Percentiles rank a stretch among this genome's conserved stretches.
These are phyloP conservation scores for Termitomyces sp. DNA, from an alignment of 768 basidiomycete species.

Conservation along the genomic window DNA sequence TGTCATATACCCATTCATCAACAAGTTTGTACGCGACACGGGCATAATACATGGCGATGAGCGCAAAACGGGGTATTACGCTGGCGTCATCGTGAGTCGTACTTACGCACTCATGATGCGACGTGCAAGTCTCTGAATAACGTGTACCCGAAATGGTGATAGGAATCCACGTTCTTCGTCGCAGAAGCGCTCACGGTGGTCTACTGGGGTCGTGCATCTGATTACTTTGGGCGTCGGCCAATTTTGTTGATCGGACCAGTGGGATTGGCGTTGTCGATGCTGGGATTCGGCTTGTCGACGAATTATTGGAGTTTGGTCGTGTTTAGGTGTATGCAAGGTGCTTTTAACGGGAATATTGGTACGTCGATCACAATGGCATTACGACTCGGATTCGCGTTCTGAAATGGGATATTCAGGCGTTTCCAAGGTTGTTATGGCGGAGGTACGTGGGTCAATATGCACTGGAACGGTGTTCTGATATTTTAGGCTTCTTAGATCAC, in stretches of 20 bases:
- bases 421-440: slow-evolving; percentile 16
- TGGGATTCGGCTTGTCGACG: slow-evolving; percentile 28
- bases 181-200: slow-evolving; percentile 24
- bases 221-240: slow-evolving; percentile 26
- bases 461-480: not conserved
- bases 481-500: slow-evolving; percentile 15
- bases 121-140: not conserved
- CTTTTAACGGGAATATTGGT: slow-evolving; percentile 37
- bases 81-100: slow-evolving; percentile 36
- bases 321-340: slow-evolving; percentile 16
- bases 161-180: slow-evolving; percentile 31
- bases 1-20: slow-evolving; percentile 42
- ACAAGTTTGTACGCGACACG: slow-evolving; percentile 35
- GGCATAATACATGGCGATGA: slow-evolving; percentile 40
- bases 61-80: slow-evolving; percentile 41
- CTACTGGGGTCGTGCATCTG: slow-evolving; percentile 28
- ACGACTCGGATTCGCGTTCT: not conserved
- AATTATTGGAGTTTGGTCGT: slow-evolving; percentile 13
- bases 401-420: slow-evolving; percentile 5
- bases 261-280: slow-evolving; percentile 24
- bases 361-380: not conserved
- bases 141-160: not conserved
- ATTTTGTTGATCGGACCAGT: slow-evolving; percentile 26
- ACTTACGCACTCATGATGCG: slow-evolving; percentile 1
- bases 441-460: slow-evolving; percentile 3